phyloP scores from a whole-genome alignment of 495 filamentous ascomycete species.

The Xylaria venustula region DNA sequence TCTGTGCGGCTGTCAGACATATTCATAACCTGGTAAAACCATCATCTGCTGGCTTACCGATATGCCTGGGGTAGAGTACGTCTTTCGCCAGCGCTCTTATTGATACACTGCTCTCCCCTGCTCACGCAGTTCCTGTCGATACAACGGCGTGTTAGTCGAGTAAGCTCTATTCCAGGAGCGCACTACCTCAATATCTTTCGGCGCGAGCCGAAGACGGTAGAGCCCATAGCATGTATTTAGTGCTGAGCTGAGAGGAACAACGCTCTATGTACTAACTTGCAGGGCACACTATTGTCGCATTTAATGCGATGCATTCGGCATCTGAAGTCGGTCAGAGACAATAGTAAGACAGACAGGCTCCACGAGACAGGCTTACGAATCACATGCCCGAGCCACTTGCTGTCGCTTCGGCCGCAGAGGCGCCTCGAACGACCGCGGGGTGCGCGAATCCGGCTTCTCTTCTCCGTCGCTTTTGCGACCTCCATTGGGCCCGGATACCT shows the following conservation, averaged over 20 bases:
- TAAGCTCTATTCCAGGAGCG: background rate
- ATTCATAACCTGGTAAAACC: background rate
- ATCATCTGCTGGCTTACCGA: slow-evolving; percentile 13
- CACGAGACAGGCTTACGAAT: slow-evolving; percentile 29
- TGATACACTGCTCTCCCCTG: slow-evolving; percentile 39
- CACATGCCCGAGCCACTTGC: slow-evolving; percentile 48
- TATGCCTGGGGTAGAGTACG: slow-evolving; percentile 39
- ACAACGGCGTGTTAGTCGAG: background rate
- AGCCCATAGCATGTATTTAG: background rate
- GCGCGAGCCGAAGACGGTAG: background rate
- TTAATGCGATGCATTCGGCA: slow-evolving; percentile 48
- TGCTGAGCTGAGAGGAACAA: background rate
- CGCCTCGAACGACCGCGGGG: slow-evolving; percentile 10
- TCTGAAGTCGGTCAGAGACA: slow-evolving; percentile 8
- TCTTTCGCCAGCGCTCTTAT: slow-evolving; percentile 31
- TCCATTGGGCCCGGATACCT: background rate
- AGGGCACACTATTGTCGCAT: slow-evolving; percentile 46
- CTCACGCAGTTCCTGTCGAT: slow-evolving; percentile 37
- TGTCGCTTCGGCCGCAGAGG: slow-evolving; percentile 31
- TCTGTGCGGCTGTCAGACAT: slow-evolving; percentile 16
- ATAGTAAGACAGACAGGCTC: background rate
- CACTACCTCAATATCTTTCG: background rate
- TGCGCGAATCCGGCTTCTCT: background rate
- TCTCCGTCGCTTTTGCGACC: background rate
- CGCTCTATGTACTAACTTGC: slow-evolving; percentile 20